A percentile compares a stretch with the other conserved stretches of the same genome.
These are phyloP conservation scores for Mortierella polycephala DNA, from an alignment of 371 early-diverging fungal species.

Conservation along the genomic window DNA sequence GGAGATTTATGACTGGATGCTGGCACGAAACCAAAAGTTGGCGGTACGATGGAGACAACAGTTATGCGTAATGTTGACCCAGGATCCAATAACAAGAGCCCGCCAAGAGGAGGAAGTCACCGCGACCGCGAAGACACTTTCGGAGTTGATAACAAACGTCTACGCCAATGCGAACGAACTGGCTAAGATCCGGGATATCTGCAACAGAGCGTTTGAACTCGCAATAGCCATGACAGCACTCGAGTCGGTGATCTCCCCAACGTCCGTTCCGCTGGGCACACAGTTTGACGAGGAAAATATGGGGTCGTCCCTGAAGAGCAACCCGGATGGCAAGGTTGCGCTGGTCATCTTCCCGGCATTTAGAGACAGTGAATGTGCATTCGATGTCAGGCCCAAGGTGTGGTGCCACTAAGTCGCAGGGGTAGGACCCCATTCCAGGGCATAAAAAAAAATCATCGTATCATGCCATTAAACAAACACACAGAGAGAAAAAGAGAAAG, in stretches of 20 bases:
- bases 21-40: slow-evolving; percentile 58
- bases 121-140: slow-evolving; percentile 35
- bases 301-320: slow-evolving; percentile 46
- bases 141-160: slow-evolving; percentile 51
- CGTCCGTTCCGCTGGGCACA: slow-evolving; percentile 20
- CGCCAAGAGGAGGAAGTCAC: slow-evolving; percentile 58
- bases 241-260: slow-evolving; percentile 63
- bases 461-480: background rate
- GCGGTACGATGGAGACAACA: slow-evolving; percentile 69
- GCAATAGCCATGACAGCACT: slow-evolving; percentile 68
- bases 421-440: background rate
- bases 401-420: slow-evolving; percentile 34
- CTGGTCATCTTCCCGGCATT: slow-evolving; percentile 50
- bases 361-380: slow-evolving; percentile 27
- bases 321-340: slow-evolving; percentile 47
- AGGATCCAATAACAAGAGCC: slow-evolving; percentile 58
- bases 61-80: slow-evolving; percentile 65
- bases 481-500: too few species aligned
- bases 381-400: slow-evolving; percentile 45
- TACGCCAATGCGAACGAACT: slow-evolving; percentile 55
- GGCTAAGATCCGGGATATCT: slow-evolving; percentile 64
- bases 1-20: slow-evolving; percentile 63
- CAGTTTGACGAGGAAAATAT: slow-evolving; percentile 47
- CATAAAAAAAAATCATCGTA: background rate
- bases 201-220: slow-evolving; percentile 64